Percentiles rank a stretch among this genome's conserved stretches.
These are phyloP conservation scores for Aspergillus pseudoglaucus DNA, from an alignment of 2,329 filamentous ascomycete species.

Conservation along the genomic window DNA sequence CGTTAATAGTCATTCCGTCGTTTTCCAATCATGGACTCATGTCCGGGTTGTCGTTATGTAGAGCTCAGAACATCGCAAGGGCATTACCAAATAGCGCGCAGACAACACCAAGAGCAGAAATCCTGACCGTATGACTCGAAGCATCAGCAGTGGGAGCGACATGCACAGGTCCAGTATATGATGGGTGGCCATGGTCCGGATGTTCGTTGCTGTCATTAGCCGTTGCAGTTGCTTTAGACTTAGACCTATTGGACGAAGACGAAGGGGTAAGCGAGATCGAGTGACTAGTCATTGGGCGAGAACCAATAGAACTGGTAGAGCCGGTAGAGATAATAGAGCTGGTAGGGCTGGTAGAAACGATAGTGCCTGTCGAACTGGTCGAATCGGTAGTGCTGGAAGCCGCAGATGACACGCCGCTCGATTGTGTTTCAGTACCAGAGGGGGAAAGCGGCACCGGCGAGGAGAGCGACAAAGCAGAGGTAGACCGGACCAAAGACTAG, in stretches of 20 bases:
- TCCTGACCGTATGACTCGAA: constrained; percentile 10
- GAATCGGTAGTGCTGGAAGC: constrained; percentile 1
- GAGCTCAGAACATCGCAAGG: constrained; percentile 15
- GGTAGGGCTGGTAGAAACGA: constrained; percentile 1
- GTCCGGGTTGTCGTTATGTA: too few species aligned
- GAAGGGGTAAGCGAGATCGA: not conserved
- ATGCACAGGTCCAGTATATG: constrained; percentile 4
- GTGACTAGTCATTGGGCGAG: not conserved
- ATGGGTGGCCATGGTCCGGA: constrained; percentile 1
- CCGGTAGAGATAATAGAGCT: not conserved
- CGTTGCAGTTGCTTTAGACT: constrained; percentile 1
- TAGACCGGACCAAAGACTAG: constrained; percentile 50
- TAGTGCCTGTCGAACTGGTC: not conserved
- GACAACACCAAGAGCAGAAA: constrained; percentile 12
- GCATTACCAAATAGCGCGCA: constrained; percentile 17
- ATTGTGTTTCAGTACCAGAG: constrained; percentile 38
- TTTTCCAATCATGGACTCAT: not conserved
- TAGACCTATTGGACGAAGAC: not conserved
- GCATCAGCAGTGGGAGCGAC: constrained; percentile 14
- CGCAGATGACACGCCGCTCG: constrained; percentile 5
- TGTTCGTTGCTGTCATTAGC: constrained; percentile 3
- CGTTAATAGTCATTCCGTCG: not conserved
- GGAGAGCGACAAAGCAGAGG: constrained; percentile 43
- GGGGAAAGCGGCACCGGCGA: constrained; percentile 40
- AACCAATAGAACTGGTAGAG: not conserved